A percentile compares a stretch with the other conserved stretches of the same genome.
phyloP scores from a whole-genome alignment of 495 filamentous ascomycete species.

The Durotheca rogersii region DNA sequence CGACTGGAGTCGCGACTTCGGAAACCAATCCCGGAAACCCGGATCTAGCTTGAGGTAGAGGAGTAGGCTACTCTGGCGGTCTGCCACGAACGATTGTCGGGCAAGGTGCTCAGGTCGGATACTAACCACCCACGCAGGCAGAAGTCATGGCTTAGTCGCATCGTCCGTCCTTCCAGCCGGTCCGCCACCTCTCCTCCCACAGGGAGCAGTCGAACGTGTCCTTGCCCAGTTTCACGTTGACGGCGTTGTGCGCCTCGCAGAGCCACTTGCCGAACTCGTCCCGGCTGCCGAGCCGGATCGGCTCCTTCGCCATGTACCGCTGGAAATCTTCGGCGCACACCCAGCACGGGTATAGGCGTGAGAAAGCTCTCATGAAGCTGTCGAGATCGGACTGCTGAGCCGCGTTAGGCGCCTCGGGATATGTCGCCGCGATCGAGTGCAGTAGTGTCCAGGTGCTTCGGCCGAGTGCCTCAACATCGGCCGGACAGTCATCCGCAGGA shows the following conservation, averaged over 20 bases:
- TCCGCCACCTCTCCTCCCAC: slow-evolving; percentile 95
- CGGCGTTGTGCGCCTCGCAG: slow-evolving; percentile 96
- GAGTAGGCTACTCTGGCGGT: too few species aligned
- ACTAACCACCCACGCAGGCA: not conserved
- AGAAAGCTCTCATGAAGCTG: slow-evolving; percentile 77
- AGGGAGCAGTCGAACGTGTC: slow-evolving; percentile 82
- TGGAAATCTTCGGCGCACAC: slow-evolving; percentile 91
- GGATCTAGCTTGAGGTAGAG: too few species aligned
- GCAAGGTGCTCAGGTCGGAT: too few species aligned
- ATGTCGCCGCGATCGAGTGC: slow-evolving; percentile 84
- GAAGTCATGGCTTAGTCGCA: slow-evolving; percentile 41
- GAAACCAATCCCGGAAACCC: too few species aligned
- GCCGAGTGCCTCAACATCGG: slow-evolving; percentile 83
- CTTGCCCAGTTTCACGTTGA: slow-evolving; percentile 93
- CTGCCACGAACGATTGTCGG: too few species aligned
- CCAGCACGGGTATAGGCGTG: slow-evolving; percentile 91
- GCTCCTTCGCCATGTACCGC: slow-evolving; percentile 72
- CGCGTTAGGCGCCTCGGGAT: slow-evolving; percentile 66
- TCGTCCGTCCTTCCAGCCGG: slow-evolving; percentile 86
- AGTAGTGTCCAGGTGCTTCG: slow-evolving; percentile 89
- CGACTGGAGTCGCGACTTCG: too few species aligned
- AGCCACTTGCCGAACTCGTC: slow-evolving; percentile 88
- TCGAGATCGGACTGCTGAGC: slow-evolving; percentile 70
- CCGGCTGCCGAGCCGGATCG: slow-evolving; percentile 64
- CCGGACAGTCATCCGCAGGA: slow-evolving; percentile 60